Conservation (phyloP, 352 stramenopile species). For the Globisporangium polare region DNA sequence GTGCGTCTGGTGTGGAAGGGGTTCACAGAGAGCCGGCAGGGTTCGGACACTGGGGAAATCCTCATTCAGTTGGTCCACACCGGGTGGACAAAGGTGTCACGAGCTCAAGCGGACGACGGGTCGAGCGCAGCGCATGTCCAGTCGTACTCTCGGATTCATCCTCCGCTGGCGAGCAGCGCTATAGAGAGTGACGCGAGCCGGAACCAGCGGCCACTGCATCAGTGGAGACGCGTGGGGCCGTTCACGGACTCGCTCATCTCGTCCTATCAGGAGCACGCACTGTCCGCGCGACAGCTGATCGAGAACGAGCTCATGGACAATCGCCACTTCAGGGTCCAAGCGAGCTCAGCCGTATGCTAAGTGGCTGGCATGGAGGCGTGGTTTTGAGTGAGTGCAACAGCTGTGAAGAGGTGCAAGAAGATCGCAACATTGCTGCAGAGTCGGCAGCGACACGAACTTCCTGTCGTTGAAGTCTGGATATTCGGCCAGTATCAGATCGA, state of each 20-base stretch:
- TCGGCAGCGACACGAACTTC: too few species aligned
- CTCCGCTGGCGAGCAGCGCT: slow-evolving; percentile 12
- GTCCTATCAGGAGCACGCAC: slow-evolving; percentile 28
- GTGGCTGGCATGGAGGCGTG: too few species aligned
- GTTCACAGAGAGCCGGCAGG: not conserved
- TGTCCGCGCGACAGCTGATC: slow-evolving; percentile 25
- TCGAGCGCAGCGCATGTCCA: not conserved
- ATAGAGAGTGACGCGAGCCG: not conserved
- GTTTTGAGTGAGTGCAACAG: too few species aligned
- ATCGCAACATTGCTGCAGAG: too few species aligned
- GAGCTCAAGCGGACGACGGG: not conserved
- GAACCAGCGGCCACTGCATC: slow-evolving; percentile 11
- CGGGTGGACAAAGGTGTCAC: not conserved
- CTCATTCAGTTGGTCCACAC: not conserved
- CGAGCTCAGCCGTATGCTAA: not conserved
- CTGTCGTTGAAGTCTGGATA: not conserved
- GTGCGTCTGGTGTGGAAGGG: slow-evolving; percentile 18
- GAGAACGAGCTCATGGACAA: slow-evolving; percentile 26
- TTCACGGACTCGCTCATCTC: slow-evolving; percentile 29
- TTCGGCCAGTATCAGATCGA: too few species aligned
- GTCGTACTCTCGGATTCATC: slow-evolving; percentile 22
- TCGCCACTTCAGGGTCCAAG: not conserved
- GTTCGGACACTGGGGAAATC: not conserved
- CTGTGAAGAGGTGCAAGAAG: too few species aligned
- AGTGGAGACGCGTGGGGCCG: slow-evolving; percentile 23